phyloP scores from a whole-genome alignment of 768 basidiomycete genomes.

The Leccinum subgranulosum region DNA sequence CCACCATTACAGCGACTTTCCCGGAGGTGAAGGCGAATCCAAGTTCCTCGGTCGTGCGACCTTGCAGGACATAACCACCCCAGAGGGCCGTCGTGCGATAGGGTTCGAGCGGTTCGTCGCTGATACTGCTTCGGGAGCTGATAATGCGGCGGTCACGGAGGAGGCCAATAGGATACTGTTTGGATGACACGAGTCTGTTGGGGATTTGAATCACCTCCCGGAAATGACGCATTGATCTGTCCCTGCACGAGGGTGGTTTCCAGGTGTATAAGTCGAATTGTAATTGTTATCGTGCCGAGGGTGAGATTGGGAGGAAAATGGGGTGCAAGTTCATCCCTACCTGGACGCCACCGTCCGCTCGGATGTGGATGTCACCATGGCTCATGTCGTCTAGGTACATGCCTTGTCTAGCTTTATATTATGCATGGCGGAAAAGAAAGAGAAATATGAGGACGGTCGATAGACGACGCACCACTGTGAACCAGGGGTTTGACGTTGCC shows the following conservation, averaged over 20 bases:
- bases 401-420: no score
- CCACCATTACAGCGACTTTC: slow-evolving; percentile 43
- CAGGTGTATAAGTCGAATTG: neutral
- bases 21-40: slow-evolving; percentile 51
- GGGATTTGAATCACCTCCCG: neutral
- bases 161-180: slow-evolving; percentile 30
- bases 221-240: neutral
- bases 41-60: slow-evolving; percentile 38
- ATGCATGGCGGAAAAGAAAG: neutral
- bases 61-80: slow-evolving; percentile 31
- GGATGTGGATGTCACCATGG: no score
- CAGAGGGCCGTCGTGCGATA: slow-evolving; percentile 37
- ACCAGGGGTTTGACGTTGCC: neutral
- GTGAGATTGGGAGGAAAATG: neutral
- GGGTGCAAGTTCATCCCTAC: neutral
- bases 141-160: slow-evolving; percentile 21
- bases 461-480: neutral
- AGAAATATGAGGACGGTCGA: neutral
- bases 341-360: neutral
- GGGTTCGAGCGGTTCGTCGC: slow-evolving; percentile 42
- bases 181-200: slow-evolving; percentile 8
- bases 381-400: no score
- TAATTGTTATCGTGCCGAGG: neutral
- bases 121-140: neutral
- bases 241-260: neutral